These are phyloP conservation scores for Cystobasidium ongulense DNA, from an alignment of 768 basidiomycete species.

Conservation along the genomic window DNA sequence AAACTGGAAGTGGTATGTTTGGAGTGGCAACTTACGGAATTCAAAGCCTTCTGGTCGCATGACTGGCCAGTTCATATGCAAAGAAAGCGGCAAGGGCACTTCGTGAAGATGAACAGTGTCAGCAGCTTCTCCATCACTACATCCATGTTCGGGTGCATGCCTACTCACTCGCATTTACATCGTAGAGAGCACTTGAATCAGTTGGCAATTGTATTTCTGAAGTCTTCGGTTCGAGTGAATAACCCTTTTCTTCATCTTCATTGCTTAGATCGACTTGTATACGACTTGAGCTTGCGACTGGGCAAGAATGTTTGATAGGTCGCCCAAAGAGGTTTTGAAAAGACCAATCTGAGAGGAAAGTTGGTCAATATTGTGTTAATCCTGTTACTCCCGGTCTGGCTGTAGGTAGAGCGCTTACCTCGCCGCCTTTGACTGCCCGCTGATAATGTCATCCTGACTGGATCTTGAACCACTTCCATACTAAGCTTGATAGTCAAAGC, in stretches of 20 bases:
- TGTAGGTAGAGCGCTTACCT: constrained; percentile 30
- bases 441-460: constrained; percentile 48
- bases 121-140: background rate
- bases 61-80: constrained; percentile 28
- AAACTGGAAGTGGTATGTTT: background rate
- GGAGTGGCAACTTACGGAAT: constrained; percentile 34
- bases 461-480: constrained; percentile 71
- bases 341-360: constrained; percentile 58
- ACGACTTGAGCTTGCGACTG: constrained; percentile 51
- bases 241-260: constrained; percentile 5
- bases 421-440: constrained; percentile 53
- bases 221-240: constrained; percentile 18
- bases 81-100: background rate
- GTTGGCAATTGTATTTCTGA: constrained; percentile 4
- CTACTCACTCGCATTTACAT: background rate
- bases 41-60: constrained; percentile 35
- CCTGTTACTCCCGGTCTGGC: constrained; percentile 28
- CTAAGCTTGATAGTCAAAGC: constrained; percentile 59
- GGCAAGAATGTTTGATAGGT: constrained; percentile 58
- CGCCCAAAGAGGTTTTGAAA: constrained; percentile 62
- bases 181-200: background rate
- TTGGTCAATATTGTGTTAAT: constrained; percentile 26
- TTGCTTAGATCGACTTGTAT: background rate
- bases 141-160: background rate
- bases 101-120: background rate